phyloP scores from a whole-genome alignment of 257 asterid genomes.

The Ligustrum vulgare region DNA sequence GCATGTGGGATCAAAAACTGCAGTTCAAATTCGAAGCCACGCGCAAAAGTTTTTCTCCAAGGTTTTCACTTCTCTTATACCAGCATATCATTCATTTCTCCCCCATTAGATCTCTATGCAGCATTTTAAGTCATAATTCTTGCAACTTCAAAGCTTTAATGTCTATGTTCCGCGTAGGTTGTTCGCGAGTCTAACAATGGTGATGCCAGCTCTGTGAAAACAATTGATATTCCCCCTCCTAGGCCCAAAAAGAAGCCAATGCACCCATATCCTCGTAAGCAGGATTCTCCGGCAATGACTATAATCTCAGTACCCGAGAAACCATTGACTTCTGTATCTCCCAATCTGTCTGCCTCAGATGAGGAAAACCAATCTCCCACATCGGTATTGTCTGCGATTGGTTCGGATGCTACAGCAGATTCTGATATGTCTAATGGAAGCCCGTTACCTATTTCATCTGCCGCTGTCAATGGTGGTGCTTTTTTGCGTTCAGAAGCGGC shows the following conservation, averaged over 20 bases:
- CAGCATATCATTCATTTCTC: conserved; percentile 43
- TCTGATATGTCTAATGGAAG: conserved; percentile 42
- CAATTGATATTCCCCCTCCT: conserved; percentile 94
- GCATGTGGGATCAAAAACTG: conserved; percentile 91
- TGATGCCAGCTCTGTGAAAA: conserved; percentile 48
- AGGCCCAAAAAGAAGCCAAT: conserved; percentile 93
- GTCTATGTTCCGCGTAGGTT: conserved; percentile 47
- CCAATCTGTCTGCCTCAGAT: conserved; percentile 21
- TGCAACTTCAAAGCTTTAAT: conserved; percentile 34
- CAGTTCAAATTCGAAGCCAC: conserved; percentile 97
- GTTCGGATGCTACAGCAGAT: conserved; percentile 50
- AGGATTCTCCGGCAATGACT: conserved; percentile 34
- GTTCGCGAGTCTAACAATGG: conserved; percentile 58
- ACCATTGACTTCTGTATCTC: conserved; percentile 31
- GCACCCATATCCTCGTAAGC: conserved; percentile 96
- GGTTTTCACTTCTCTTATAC: conserved; percentile 63
- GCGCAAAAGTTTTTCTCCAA: conserved; percentile 96
- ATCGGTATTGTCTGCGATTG: conserved; percentile 60
- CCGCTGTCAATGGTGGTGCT: conserved; percentile 23
- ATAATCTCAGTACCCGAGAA: conserved; percentile 40
- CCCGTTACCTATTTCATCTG: conserved; percentile 52
- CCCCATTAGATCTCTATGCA: conserved; percentile 45
- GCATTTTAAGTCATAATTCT: conserved; percentile 48
- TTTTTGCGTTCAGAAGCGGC: conserved; percentile 31
- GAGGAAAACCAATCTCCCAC: conserved; percentile 72